A percentile compares a stretch with the other conserved stretches of the same genome.
These are phyloP conservation scores for Colletotrichum australisinense DNA, from an alignment of 2,329 filamentous ascomycete species.

Conservation along the genomic window DNA sequence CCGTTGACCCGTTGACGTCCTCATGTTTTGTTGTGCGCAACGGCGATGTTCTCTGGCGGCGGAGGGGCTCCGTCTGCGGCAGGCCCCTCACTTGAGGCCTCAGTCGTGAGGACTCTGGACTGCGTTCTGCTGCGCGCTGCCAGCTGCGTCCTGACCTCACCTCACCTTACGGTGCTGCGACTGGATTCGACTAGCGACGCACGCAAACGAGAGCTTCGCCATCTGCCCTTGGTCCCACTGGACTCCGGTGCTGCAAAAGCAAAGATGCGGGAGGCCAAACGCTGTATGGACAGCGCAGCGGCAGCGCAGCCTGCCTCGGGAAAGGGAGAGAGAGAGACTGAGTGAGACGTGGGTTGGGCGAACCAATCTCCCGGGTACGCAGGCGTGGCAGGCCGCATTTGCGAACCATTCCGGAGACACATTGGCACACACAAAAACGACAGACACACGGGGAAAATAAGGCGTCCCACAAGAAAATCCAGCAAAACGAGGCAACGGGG, in stretches of 20 bases:
- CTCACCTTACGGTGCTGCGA: background rate
- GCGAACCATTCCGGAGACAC: constrained; percentile 28
- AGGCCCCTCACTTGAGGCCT: background rate
- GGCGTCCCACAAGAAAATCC: constrained; percentile 20
- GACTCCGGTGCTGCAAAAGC: background rate
- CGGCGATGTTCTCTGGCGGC: background rate
- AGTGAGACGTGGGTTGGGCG: constrained; percentile 4
- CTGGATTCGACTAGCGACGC: background rate
- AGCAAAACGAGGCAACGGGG: constrained; percentile 9
- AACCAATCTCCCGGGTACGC: constrained; percentile 24
- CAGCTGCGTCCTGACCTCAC: background rate
- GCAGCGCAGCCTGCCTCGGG: background rate
- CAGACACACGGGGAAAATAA: background rate
- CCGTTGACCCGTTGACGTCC: background rate
- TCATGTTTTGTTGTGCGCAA: background rate
- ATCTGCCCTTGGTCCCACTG: background rate
- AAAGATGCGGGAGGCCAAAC: background rate
- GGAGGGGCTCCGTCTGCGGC: background rate
- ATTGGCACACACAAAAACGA: background rate
- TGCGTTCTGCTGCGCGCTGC: too few relatives aligned
- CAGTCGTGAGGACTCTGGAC: background rate
- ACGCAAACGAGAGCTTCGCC: constrained; percentile 5
- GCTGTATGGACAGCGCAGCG: background rate
- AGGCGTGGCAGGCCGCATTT: background rate
- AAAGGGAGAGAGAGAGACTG: background rate